Percentiles rank a stretch among this genome's conserved stretches.
These are phyloP conservation scores for Penicillium vulpinum DNA, from an alignment of 2,329 filamentous ascomycete genomes.

Conservation along the genomic window DNA sequence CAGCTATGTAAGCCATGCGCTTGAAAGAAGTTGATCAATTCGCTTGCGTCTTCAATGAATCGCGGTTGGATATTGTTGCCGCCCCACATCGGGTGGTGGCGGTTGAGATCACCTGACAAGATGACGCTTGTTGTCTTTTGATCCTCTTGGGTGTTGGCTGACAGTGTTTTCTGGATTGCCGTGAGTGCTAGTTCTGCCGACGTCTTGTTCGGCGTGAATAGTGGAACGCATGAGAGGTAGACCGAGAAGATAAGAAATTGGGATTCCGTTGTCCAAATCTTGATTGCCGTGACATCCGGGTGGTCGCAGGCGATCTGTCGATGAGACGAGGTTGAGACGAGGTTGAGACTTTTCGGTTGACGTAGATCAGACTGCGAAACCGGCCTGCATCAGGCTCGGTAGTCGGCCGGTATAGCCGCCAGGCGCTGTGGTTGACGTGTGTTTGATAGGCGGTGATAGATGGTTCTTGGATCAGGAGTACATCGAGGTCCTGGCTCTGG, in stretches of 20 bases:
- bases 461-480: constrained; percentile 23
- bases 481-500: constrained; percentile 25
- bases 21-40: background rate
- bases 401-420: constrained; percentile 26
- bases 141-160: too few relatives aligned
- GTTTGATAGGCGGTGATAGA: constrained; percentile 17
- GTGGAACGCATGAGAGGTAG: background rate
- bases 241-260: background rate
- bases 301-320: constrained; percentile 26
- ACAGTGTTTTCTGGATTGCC: too few relatives aligned
- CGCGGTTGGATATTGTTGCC: background rate
- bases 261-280: background rate
- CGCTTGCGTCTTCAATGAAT: background rate
- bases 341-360: constrained; percentile 25
- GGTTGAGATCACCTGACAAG: background rate
- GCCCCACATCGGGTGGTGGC: background rate
- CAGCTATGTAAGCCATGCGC: background rate
- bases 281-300: constrained; percentile 23
- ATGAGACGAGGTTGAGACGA: constrained; percentile 28
- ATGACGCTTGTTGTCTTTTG: too few relatives aligned
- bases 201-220: background rate
- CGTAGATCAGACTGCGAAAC: constrained; percentile 27
- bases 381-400: constrained; percentile 9
- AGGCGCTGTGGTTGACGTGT: constrained; percentile 28
- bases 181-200: background rate